Evolutionary conservation across 495 filamentous ascomycete genomes (phyloP), one percentile per base, ranked within the genome.

Genomic region (Zalerion maritima): DNA sequence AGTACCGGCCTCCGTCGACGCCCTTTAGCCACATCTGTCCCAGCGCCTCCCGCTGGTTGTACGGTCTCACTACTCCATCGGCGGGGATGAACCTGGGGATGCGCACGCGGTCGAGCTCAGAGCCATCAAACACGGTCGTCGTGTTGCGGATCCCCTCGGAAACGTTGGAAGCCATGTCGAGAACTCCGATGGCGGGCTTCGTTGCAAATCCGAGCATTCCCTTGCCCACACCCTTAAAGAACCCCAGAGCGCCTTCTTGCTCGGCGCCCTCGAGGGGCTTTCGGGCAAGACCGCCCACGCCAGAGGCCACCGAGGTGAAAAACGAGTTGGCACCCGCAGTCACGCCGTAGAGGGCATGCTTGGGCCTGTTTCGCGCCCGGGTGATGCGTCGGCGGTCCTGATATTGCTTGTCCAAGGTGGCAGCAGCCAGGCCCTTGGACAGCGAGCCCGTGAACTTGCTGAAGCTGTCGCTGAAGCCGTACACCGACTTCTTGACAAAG

Each of bases 1-100:
- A 97, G 60, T 81, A 93, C 57, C 86, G 91, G 26, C 89, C 89
- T 35, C 92, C 86, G 46, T 96, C 91, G 1, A 89, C 67, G 13
- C 92, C 92, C 62, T 97, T 97, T 40, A 97, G 73, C 89, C 89
- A 97, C 60, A 86, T 92, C 52, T 97, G 89, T 6, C 89, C 89
- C 9, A 97, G 73, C 1, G 89, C 85, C 61, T 97, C 89, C 10
- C 89, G 81, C 51, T 96, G 86, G 9, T 73, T 83, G 62, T 94
- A 97, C 4, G 89, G 91, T 4, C 89, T 77, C 12, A 97, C 85
- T 34, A 96, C 79, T 19, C 86, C 89, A 47, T 96, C 89, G 21
- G 74, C 69, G 12, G 81, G 81, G 34, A 97, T 81, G 57, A 92
- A 92, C 23, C 89, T 77, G 4, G 89, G 78, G 14, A 94, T 63